Evolutionary conservation across 2,329 filamentous ascomycete species (phyloP), one percentile per base, ranked within the genome.

Genomic region (Trichophyton rubrum): DNA sequence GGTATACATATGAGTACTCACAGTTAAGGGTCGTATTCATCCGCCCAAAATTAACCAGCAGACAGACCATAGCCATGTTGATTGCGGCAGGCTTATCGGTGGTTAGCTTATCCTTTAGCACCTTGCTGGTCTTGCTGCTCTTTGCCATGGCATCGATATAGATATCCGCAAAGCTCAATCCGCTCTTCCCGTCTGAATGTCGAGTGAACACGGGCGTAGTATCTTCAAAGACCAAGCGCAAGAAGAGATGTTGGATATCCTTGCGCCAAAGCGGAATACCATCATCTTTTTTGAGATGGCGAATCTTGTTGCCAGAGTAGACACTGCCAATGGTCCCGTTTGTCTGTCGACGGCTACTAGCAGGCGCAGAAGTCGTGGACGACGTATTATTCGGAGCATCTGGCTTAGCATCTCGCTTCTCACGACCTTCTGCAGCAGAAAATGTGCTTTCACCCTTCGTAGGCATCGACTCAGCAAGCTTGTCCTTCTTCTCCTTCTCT

Each of bases 1-100:
- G 59, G 7, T 38, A 55, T 7, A 60, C 35, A 35, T 43, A 2
- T 43, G 40, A n/a, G 53, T 3, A 73, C 85, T 71, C 78, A 96
- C 91, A 97, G 71, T 99, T 99, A 56, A 99, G 79, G 0, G 93
- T 99, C 1, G 93, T 99, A 74, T 99, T 99, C 93, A 99, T 99
- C 64, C 93, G 83, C 62, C 93, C 93, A 65, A 99, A 89, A 70
- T 99, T 99, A 72, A 99, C 93, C 68, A 99, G 78, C 65, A 99
- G 78, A 74, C 93, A 99, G 62, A 99, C 92, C 93, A 99, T 99
- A 59, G 93, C 93, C 93, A 99, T 99, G 70, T 90, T 92, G 73
- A 96, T 90, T 40, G 92, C 93, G 22, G 91, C 91, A 65, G 90
- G 86, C 69, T 89, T 86, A 72, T 99, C 93, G 66, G 87, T 93